Conservation (phyloP, 2,329 filamentous ascomycete species). For the Hyphodiscus sp. region DNA sequence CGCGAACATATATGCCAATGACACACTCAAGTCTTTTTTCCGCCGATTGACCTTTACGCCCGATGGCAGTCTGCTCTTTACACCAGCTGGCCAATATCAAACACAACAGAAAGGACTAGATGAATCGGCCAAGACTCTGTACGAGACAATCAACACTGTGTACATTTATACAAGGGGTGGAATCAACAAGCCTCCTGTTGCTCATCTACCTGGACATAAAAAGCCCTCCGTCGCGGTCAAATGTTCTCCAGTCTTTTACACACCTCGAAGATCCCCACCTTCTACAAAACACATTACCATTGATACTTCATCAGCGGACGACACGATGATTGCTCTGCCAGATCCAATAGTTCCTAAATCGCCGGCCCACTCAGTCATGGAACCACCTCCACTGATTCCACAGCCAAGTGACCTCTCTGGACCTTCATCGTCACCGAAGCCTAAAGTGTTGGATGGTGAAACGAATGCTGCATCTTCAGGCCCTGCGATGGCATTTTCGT, state of each 20-base stretch:
- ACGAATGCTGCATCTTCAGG: conserved; percentile 46
- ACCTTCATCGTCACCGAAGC: conserved; percentile 33
- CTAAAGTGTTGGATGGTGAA: conserved; percentile 35
- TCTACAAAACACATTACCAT: conserved; percentile 86
- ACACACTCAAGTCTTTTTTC: conserved; percentile 96
- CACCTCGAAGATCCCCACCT: conserved; percentile 60
- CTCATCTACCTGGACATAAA: conserved; percentile 93
- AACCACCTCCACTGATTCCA: conserved; percentile 62
- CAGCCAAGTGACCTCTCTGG: conserved; percentile 40
- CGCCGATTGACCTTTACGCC: conserved; percentile 88
- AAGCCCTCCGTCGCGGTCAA: conserved; percentile 95
- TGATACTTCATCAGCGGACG: conserved; percentile 83
- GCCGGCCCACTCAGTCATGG: conserved; percentile 61
- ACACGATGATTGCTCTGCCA: conserved; percentile 74
- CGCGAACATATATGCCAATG: conserved; percentile 88
- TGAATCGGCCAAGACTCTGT: conserved; percentile 64
- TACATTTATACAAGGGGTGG: conserved; percentile 97
- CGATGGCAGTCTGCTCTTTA: conserved; percentile 88
- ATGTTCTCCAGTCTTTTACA: conserved; percentile 88
- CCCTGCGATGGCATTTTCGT: conserved; percentile 66
- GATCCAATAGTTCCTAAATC: conserved; percentile 64
- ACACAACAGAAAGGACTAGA: conserved; percentile 58
- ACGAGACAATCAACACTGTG: conserved; percentile 92
- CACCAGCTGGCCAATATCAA: conserved; percentile 92
- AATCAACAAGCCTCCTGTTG: conserved; percentile 92